Evolutionary conservation across 2,329 filamentous ascomycete genomes (phyloP), one percentile per base, ranked within the genome.

Genomic region (Triangularia setosa): DNA sequence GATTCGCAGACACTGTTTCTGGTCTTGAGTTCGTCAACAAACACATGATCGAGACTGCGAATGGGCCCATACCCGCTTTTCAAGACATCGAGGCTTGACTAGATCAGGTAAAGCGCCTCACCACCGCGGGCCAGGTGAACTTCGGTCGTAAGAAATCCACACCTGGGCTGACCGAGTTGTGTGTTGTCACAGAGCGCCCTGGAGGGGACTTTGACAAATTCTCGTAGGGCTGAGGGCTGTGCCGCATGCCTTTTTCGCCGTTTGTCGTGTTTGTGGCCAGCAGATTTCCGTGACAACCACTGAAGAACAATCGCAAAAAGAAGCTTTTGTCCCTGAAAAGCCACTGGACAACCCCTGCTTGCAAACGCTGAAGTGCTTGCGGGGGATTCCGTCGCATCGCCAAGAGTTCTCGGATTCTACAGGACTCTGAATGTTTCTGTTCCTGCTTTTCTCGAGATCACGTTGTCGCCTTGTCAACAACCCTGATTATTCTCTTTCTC

Each of bases 401-500:
- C 30, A 33, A 33, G 30, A 33, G 14, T 33, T 33, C 30, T 33
- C 30, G 30, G 30, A 16, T 33, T 16, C 14, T 33, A 33, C 30
- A 33, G 30, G 30, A 33, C 33, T 14, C 14, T 8, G 6, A 3
- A 25, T 58, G 35, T 44, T n/a, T n/a, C 25, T 11, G 58, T 44
- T 63, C 21, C 44, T 35, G 35, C 40, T 40, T 57, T 60, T 64
- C 56, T 61, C 60, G 54, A 27, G 27, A 68, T 68, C 66, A 66
- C 67, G 62, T 67, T 65, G 58, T 64, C 35, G 55, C 52, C 16
- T 61, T 27, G 35, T 62, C 57, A 53, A 48, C 56, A 18, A 48
- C 57, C 30, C 58, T 21, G 52, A 63, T 16, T 25, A 58, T 58
- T 28, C 35, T 58, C 62, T 55, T 60, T 14, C 14, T 27, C 53